Percentiles rank a stretch among this genome's conserved stretches.
Conservation (phyloP, 1,284 basidiomycete species). For the Neolentinus lepideus region DNA sequence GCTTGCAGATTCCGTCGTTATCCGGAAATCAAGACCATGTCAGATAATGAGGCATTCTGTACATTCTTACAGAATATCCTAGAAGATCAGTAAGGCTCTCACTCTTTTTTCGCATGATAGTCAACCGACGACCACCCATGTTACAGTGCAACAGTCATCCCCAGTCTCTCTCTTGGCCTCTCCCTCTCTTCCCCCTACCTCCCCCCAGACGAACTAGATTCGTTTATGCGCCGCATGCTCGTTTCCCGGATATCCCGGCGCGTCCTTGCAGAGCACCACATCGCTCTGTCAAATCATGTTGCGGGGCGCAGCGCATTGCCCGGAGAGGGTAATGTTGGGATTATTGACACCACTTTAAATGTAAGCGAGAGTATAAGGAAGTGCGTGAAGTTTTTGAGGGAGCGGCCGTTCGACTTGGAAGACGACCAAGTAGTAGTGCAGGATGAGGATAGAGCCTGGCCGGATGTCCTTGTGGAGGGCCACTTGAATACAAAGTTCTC, state of each 20-base stretch:
- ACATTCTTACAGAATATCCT: constrained; percentile 59
- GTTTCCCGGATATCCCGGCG: constrained; percentile 85
- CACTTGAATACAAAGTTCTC: constrained; percentile 70
- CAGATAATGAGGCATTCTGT: constrained; percentile 80
- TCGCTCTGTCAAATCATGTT: constrained; percentile 67
- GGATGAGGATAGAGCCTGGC: constrained; percentile 33
- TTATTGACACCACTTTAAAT: constrained; percentile 76
- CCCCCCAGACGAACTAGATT: constrained; percentile 71
- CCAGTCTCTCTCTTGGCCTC: constrained; percentile 68
- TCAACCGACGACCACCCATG: constrained; percentile 8
- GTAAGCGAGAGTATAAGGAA: constrained; percentile 67
- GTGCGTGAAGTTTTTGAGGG: constrained; percentile 55
- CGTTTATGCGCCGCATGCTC: constrained; percentile 89
- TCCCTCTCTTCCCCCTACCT: constrained; percentile 76
- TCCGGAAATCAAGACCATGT: constrained; percentile 65
- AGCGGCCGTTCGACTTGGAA: constrained; percentile 37
- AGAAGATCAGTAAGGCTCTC: constrained; percentile 61
- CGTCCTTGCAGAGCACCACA: constrained; percentile 86
- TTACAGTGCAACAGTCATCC: constrained; percentile 65
- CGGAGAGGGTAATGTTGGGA: constrained; percentile 70
- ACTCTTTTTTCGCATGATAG: background rate
- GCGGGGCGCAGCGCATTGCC: constrained; percentile 21
- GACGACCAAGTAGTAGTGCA: constrained; percentile 27
- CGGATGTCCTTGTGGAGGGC: constrained; percentile 69
- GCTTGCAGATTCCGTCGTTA: constrained; percentile 62